Evolutionary conservation across 2,329 filamentous ascomycete genomes (phyloP).

Genomic region (Arachnopeziza araneosa): DNA sequence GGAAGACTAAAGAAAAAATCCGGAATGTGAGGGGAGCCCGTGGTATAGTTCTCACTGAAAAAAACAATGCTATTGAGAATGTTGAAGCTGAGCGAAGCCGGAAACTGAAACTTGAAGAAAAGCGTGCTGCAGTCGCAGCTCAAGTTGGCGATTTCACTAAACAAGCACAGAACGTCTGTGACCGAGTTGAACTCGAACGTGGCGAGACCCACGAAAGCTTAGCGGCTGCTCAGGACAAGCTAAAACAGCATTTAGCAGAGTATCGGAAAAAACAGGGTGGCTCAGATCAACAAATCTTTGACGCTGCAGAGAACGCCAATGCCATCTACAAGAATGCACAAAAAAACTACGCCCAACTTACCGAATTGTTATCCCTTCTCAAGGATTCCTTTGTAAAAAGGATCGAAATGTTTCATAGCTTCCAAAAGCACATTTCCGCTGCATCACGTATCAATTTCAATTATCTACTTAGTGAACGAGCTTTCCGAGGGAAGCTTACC

Average conservation of each 20-base stretch:
- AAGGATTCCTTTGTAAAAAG: conserved; percentile 62
- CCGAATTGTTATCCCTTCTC: conserved; percentile 37
- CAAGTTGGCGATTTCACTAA: conserved; percentile 48
- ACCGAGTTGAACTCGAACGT: conserved; percentile 56
- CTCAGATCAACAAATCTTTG: conserved; percentile 57
- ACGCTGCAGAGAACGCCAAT: conserved; percentile 37
- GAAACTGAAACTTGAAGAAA: conserved; percentile 40
- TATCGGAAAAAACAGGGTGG: conserved; percentile 55
- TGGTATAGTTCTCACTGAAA: conserved; percentile 49
- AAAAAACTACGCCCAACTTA: conserved; percentile 40
- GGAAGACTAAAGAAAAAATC: conserved; percentile 51
- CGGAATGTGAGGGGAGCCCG: conserved; percentile 44
- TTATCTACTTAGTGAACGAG: conserved; percentile 82
- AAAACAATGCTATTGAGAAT: conserved; percentile 53
- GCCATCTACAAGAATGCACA: conserved; percentile 37
- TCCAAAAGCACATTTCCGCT: conserved; percentile 80
- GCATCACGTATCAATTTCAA: conserved; percentile 80
- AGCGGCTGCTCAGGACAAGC: conserved; percentile 46
- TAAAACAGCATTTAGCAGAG: conserved; percentile 53
- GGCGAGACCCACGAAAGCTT: conserved; percentile 57
- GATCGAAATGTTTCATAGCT: conserved; percentile 69
- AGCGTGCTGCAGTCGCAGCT: conserved; percentile 41
- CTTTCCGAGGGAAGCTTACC: conserved; percentile 76
- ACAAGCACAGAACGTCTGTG: conserved; percentile 49
- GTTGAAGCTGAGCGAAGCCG: conserved; percentile 44